Evolutionary conservation across 805 yeast species (phyloP), one percentile per base, ranked within the genome.

Genomic region (Myxozyma geophila): DNA sequence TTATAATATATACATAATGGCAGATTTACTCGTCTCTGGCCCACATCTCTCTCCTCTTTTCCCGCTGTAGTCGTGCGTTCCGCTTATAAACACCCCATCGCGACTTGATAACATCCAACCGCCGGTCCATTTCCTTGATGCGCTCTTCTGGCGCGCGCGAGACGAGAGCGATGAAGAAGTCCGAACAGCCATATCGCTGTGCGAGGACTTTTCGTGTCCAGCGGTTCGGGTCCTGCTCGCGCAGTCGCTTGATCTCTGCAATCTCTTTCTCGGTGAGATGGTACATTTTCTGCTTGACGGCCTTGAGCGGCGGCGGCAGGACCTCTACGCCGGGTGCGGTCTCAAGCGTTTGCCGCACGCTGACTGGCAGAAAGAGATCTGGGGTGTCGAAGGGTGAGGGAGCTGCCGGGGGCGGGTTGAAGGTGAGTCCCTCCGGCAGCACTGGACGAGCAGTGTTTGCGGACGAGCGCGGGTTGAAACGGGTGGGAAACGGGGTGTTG

Each of bases 191-290:
- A 73, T 80, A 90, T 74, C 85, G 80, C 66, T 80, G 76, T 12
- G 92, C 90, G 59, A 90, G 79, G 13, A 79, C 81, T 60, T 82
- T 80, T 67, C 88, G 81, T 15, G 91, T 85, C 85, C 90, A 85
- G 52, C 76, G 78, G 36, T 77, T 78, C 0, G 95, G 93, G 70
- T 89, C 84, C 46, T 76, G 73, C 13, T 69, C 63, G 71, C 96
- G 83, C 68, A 88, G 78, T 48, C 76, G 71, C 67, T 78, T 79
- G 61, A 90, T 87, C 74, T 88, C 85, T 39, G 74, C 75, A 12
- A 85, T 84, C 36, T 85, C 84, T 39, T 80, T 82, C 10, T 85
- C 85, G 5, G 85, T 82, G 62, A 89, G 76, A 63, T 83, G 83
- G 72, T 86, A 85, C 35, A 76, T 77, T 67, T 82, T 82, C 15